Evolutionary conservation across 176 grass and related monocot species (phyloP).

Genomic region (Zizania latifolia): DNA sequence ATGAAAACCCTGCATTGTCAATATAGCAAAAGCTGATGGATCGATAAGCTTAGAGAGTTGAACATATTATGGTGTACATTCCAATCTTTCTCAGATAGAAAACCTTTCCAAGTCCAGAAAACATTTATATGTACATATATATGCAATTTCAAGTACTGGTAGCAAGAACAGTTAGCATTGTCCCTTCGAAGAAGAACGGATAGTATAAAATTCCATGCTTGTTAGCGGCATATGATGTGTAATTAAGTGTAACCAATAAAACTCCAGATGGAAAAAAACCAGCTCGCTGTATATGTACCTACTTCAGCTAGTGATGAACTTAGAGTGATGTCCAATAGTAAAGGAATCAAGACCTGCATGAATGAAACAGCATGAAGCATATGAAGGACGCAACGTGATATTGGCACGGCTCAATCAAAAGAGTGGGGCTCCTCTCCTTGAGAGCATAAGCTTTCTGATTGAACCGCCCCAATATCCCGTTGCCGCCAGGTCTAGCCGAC

Average conservation of each 20-base stretch:
- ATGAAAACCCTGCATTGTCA: not conserved
- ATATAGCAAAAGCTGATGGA: not conserved
- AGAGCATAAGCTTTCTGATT: slow-evolving; percentile 47
- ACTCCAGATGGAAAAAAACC: not conserved
- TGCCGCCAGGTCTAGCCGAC: not conserved
- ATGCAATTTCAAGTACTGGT: not conserved
- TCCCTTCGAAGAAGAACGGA: not conserved
- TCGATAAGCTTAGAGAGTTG: not conserved
- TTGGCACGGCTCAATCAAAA: slow-evolving; percentile 90
- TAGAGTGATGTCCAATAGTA: not conserved
- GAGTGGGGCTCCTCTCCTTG: slow-evolving; percentile 16
- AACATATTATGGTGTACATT: not conserved
- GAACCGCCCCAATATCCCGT: slow-evolving; percentile 62
- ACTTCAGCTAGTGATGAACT: not conserved
- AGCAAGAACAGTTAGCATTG: not conserved
- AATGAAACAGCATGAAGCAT: not conserved
- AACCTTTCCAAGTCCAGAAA: not conserved
- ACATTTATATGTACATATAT: not conserved
- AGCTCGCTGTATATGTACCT: not conserved
- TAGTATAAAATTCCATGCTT: not conserved
- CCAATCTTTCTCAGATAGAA: not conserved
- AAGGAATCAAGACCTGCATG: not conserved
- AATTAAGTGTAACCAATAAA: not conserved
- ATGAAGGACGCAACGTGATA: slow-evolving; percentile 34
- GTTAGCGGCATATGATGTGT: not conserved